phyloP scores from a whole-genome alignment of 345 rosid species.

The Eucalyptus regnans region DNA sequence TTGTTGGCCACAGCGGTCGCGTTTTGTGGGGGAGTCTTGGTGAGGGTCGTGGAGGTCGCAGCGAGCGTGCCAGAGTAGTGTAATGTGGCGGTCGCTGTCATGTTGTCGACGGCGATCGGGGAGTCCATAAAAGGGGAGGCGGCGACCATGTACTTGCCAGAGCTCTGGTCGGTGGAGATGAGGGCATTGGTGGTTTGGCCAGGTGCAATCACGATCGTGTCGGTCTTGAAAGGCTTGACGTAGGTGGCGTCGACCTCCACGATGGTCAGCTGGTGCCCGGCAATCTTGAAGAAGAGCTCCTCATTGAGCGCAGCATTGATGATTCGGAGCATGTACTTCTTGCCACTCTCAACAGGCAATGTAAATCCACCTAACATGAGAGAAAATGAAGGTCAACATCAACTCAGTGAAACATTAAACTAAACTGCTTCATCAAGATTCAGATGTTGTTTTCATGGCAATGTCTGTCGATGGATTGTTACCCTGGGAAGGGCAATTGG shows the following conservation, averaged over 20 bases:
- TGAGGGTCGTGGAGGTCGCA: constrained; percentile 17
- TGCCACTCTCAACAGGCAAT: not conserved
- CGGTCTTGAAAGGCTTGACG: not conserved
- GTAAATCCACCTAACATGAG: not conserved
- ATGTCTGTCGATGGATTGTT: not conserved
- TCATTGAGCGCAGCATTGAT: not conserved
- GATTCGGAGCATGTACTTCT: not conserved
- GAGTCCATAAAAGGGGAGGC: constrained; percentile 44
- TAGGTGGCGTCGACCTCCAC: not conserved
- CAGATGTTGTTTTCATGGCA: too few relatives aligned
- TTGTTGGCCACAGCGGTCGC: constrained; percentile 61
- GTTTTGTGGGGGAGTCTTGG: constrained; percentile 59
- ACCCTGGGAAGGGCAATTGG: not conserved
- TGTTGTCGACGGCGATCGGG: constrained; percentile 67
- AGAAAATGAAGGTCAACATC: not conserved
- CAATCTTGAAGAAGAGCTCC: not conserved
- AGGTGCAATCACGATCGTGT: not conserved
- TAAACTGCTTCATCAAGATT: too few relatives aligned
- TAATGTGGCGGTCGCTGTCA: constrained; percentile 69
- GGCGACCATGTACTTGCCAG: not conserved
- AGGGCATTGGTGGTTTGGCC: not conserved
- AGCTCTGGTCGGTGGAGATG: not conserved
- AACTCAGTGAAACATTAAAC: not conserved
- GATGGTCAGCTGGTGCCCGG: not conserved
- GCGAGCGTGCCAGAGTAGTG: constrained; percentile 75